Evolutionary conservation across 2,329 filamentous ascomycete species (phyloP), one percentile per base, ranked within the genome.

Genomic region (Cladophialophora chaetospira): DNA sequence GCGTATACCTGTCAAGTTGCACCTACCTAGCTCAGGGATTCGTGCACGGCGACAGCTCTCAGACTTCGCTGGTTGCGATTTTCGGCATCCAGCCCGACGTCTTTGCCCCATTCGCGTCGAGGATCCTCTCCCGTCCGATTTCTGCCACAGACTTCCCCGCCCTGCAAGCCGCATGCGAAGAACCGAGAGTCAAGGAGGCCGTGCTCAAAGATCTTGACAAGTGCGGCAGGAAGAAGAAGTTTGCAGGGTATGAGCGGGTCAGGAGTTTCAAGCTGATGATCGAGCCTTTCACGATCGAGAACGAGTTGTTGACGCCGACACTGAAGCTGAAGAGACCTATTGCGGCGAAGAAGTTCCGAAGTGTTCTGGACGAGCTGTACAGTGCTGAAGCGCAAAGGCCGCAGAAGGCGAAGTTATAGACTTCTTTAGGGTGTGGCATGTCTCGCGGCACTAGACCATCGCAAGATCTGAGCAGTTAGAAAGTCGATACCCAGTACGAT

Each of bases 241-340:
- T 99, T 73, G 94, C 96, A 70, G 89, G 86, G 65, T 97, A 89
- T 67, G 94, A 99, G 80, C 84, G 85, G 63, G 87, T 97, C 44
- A 84, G 82, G 71, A 88, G 87, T 65, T 81, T 88, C 55, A 75
- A 87, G 61, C 75, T 99, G 65, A 86, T 88, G 67, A 66, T 97
- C 11, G 94, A 99, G 58, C 94, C 94, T 1, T 97, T 99, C 68
- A 89, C 86, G 1, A 86, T 97, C 63, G 92, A 96, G 48, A 99
- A 99, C 70, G 89, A 96, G 73, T 79, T 97, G 47, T 76, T 79
- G 63, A 79, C 77, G 5, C 77, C 77, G 9, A 79, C 77, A 71
- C 73, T 89, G 60, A 90, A 90, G 72, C 75, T 89, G 67, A 89
- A 89, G 77, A 81, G 87, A 40, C 84, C 86, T 45, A 84, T 87